Base-by-base conservation (phyloP, 768 basidiomycete genomes). In the Scleroderma bovista region DNA sequence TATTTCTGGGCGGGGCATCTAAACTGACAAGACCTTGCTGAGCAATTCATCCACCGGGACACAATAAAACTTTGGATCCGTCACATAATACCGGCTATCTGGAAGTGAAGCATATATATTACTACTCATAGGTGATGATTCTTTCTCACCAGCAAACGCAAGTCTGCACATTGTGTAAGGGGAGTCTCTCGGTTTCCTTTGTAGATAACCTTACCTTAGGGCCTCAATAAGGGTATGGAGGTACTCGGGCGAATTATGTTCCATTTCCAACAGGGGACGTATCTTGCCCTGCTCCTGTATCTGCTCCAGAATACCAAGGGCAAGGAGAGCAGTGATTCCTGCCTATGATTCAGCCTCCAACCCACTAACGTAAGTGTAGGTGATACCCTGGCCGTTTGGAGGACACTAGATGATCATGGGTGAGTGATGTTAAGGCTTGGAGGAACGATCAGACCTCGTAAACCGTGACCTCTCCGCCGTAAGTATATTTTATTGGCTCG, bases 81-180 rank as follows among this genome's bases (percentile, higher is more conserved):
- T 78, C n/a, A 97, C 87, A 67, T 89, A 97, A 69, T 88, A 88
- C 61, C 86, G 81, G 33, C 83, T 86, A 54, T 96, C 93, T 88
- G 49, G 49, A 13, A 20, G 38, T 33, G n/a, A 16, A 48, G n/a
- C 20, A n/a, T 45, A 13, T 3, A 15, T 34, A 13, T 31, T 9
- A 13, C 15, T 40, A 41, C 31, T 17, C 29, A 33, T 31, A 24
- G 33, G 9, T n/a, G 13, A 42, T 39, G 56, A 29, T 29, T n/a
- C 26, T 29, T 29, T 29, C 71, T 58, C 61, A 88, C 88, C 89
- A 38, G 88, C 83, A 60, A 93, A 93, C 32, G 80, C 81, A 29
- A 83, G 73, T 23, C 81, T 83, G 44, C 7, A 33, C 44, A 16
- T 40, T 26, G 49, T 57, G 32, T 57, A 40, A 33, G 24, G 13